These are phyloP conservation scores for Dioszegia aurantiaca DNA, from an alignment of 768 basidiomycete genomes.

Conservation along the genomic window DNA sequence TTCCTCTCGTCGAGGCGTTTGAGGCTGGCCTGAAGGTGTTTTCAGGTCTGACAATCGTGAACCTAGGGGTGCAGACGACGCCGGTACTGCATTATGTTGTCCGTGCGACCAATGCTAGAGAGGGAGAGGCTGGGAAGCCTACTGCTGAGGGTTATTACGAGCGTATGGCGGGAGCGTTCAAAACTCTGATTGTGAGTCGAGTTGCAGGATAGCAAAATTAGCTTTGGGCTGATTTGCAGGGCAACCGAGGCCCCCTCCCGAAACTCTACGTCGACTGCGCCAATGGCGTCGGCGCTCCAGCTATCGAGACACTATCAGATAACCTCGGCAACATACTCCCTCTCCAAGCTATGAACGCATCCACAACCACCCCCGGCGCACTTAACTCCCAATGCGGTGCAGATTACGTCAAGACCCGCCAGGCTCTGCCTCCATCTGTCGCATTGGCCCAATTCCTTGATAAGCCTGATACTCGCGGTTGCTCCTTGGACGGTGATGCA, in stretches of 20 bases:
- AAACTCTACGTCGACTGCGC: constrained; percentile 89
- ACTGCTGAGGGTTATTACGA: constrained; percentile 76
- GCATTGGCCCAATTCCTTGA: constrained; percentile 53
- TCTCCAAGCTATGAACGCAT: constrained; percentile 68
- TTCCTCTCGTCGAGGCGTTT: constrained; percentile 69
- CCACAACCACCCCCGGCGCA: constrained; percentile 63
- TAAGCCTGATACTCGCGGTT: constrained; percentile 67
- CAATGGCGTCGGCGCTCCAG: constrained; percentile 88
- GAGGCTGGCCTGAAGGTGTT: constrained; percentile 78
- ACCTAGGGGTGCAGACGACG: constrained; percentile 85
- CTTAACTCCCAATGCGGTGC: constrained; percentile 89
- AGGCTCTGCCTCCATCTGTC: constrained; percentile 78
- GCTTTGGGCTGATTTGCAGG: constrained; percentile 23
- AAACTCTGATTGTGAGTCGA: constrained; percentile 72
- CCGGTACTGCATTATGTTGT: constrained; percentile 96
- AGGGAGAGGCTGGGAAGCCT: constrained; percentile 74
- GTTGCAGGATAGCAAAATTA: neutral
- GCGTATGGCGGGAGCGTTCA: constrained; percentile 79
- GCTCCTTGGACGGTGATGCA: constrained; percentile 95
- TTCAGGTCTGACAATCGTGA: constrained; percentile 61
- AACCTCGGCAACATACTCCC: constrained; percentile 60
- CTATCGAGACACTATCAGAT: constrained; percentile 63
- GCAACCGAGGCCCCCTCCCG: constrained; percentile 53
- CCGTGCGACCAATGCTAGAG: constrained; percentile 75
- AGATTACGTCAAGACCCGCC: constrained; percentile 92